phyloP scores from a whole-genome alignment of 2,329 filamentous ascomycete genomes.

The Fusarium sp. region DNA sequence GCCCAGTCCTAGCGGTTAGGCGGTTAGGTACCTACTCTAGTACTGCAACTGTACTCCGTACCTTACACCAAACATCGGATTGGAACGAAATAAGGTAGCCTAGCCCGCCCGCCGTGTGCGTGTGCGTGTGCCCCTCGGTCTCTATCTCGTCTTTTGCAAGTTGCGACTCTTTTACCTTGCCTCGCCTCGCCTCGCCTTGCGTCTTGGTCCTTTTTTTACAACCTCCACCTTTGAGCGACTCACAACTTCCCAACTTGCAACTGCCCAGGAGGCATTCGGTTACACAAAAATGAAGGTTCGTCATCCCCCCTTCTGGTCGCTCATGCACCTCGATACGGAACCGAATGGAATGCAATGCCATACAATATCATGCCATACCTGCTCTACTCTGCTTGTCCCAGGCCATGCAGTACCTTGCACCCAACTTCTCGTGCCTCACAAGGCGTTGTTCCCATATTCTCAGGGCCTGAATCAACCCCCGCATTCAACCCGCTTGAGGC shows the following conservation, averaged over 20 bases:
- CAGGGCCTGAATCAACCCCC: constrained; percentile 22
- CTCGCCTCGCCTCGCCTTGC: constrained; percentile 32
- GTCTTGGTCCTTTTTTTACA: constrained; percentile 43
- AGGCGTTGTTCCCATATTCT: constrained; percentile 20
- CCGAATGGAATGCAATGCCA: constrained; percentile 6
- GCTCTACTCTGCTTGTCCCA: neutral
- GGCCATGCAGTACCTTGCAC: constrained; percentile 22
- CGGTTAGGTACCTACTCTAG: neutral
- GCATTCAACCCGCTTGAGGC: constrained; percentile 13
- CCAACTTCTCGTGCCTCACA: constrained; percentile 22
- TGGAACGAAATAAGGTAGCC: constrained; percentile 46
- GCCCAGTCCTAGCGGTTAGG: constrained; percentile 29
- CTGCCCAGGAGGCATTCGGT: constrained; percentile 49
- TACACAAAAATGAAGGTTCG: constrained; percentile 57
- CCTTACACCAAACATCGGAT: constrained; percentile 30
- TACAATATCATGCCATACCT: constrained; percentile 7
- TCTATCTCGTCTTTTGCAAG: constrained; percentile 2
- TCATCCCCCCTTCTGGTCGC: constrained; percentile 43
- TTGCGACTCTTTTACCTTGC: neutral
- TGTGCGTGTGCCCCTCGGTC: constrained; percentile 8
- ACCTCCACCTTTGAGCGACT: constrained; percentile 42
- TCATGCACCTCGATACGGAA: constrained; percentile 21
- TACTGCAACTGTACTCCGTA: constrained; percentile 14
- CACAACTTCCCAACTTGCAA: constrained; percentile 46
- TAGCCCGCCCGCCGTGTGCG: constrained; percentile 20